These are phyloP conservation scores for Aspergillus fischeri DNA, from an alignment of 2,329 filamentous ascomycete genomes.

Conservation along the genomic window DNA sequence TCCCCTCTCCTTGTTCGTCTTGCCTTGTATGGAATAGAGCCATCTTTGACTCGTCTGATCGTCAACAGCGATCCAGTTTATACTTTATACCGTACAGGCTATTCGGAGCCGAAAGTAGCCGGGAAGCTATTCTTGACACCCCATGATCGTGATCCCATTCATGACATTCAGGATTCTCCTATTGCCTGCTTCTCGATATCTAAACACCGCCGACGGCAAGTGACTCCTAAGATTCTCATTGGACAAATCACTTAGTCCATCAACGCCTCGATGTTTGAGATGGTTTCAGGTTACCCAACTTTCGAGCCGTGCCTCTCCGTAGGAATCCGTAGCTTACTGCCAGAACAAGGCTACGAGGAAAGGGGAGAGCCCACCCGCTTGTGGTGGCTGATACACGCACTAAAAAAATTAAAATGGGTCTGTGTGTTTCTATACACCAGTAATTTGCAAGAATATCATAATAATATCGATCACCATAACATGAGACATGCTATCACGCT, in stretches of 20 bases:
- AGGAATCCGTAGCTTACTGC: background rate
- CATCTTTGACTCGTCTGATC: background rate
- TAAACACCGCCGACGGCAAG: no score
- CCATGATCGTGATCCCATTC: no score
- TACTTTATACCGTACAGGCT: no score
- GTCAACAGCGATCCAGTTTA: background rate
- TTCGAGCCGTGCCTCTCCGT: background rate
- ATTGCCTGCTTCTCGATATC: background rate
- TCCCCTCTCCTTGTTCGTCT: slow-evolving; percentile 1
- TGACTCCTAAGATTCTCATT: background rate
- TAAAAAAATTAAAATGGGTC: background rate
- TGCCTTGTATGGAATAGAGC: background rate
- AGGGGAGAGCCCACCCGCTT: background rate
- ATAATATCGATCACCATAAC: background rate
- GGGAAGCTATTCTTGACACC: no score
- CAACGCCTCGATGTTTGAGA: background rate
- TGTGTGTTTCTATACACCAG: background rate
- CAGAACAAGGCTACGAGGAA: background rate
- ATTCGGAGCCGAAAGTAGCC: background rate
- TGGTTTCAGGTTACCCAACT: background rate
- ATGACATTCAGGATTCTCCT: no score
- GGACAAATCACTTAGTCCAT: background rate
- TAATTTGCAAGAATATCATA: background rate
- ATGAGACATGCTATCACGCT: background rate
- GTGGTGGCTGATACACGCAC: background rate